Percentiles rank a stretch among this genome's conserved stretches.
Evolutionary conservation across 2,329 filamentous ascomycete genomes (phyloP).

Genomic region (Hymenotorrendiella dingleyae): DNA sequence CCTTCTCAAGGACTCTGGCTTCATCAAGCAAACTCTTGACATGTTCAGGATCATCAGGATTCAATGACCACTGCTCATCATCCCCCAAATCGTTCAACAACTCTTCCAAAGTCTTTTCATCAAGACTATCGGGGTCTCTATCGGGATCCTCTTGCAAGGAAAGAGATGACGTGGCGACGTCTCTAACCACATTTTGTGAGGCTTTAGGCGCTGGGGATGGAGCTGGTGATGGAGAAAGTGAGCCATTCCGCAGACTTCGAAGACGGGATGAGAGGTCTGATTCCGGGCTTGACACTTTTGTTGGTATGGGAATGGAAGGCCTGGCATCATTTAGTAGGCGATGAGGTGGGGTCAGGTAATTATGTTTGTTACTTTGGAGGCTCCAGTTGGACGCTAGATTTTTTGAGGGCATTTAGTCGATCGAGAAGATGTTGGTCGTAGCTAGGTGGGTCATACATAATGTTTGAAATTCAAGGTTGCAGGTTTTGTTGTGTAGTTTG

Average conservation of each 20-base stretch:
- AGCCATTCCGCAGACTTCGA: slow-evolving; percentile 24
- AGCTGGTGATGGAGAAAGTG: slow-evolving; percentile 15
- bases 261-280: slow-evolving; percentile 25
- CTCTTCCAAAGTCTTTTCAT: slow-evolving; percentile 28
- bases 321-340: slow-evolving; percentile 18
- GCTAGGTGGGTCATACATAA: slow-evolving; percentile 26
- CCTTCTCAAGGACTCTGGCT: too few relatives aligned
- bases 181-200: too few relatives aligned
- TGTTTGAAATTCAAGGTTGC: not conserved
- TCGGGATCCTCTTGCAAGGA: too few relatives aligned
- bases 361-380: slow-evolving; percentile 19
- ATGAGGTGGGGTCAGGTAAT: not conserved
- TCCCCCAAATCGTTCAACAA: slow-evolving; percentile 25
- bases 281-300: slow-evolving; percentile 20
- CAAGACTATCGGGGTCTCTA: slow-evolving; percentile 14
- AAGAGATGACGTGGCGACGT: too few relatives aligned
- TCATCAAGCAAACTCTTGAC: slow-evolving; percentile 26
- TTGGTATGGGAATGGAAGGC: slow-evolving; percentile 4
- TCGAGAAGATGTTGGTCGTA: slow-evolving; percentile 27
- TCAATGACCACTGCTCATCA: slow-evolving; percentile 24
- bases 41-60: slow-evolving; percentile 27
- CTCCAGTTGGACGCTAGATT: slow-evolving; percentile 25
- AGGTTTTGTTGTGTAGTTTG: not conserved
- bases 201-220: slow-evolving; percentile 8
- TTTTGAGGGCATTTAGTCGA: slow-evolving; percentile 30